These are phyloP conservation scores for Trypanosoma cruzi DNA, from an alignment of 208 protist species.

Conservation along the genomic window DNA sequence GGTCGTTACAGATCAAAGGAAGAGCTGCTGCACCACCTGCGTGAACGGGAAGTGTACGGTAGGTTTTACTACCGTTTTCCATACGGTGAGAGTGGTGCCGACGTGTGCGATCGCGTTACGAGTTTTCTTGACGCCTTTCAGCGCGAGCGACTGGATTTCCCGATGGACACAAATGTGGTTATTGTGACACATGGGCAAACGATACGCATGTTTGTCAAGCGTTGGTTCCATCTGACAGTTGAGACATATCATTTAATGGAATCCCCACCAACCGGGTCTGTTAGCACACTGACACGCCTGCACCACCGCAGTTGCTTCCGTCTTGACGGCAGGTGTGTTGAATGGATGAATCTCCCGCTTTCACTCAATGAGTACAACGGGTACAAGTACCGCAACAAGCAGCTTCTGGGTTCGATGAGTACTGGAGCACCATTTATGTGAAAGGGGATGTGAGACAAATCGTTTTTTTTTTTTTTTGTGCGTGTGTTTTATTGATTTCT, in stretches of 20 bases:
- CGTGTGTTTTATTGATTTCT: too few species aligned
- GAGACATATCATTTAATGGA: slow-evolving; percentile 88
- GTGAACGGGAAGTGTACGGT: slow-evolving; percentile 85
- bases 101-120: slow-evolving; percentile 93
- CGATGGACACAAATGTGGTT: slow-evolving; percentile 88
- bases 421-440: slow-evolving; percentile 89
- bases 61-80: slow-evolving; percentile 94
- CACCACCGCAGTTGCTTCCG: slow-evolving; percentile 82
- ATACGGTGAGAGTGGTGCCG: slow-evolving; percentile 90
- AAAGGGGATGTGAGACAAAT: background rate
- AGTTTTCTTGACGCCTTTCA: slow-evolving; percentile 90
- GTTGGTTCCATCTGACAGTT: slow-evolving; percentile 93
- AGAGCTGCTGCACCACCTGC: slow-evolving; percentile 59
- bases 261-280: slow-evolving; percentile 65
- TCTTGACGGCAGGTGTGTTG: slow-evolving; percentile 66
- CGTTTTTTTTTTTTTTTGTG: background rate
- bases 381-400: slow-evolving; percentile 91
- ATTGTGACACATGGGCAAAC: slow-evolving; percentile 91
- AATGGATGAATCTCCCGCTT: slow-evolving; percentile 68
- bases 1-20: slow-evolving; percentile 85
- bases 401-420: slow-evolving; percentile 87
- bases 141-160: slow-evolving; percentile 78
- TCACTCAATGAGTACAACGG: slow-evolving; percentile 89
- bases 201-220: slow-evolving; percentile 91
- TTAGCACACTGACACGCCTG: slow-evolving; percentile 74